Conservation (phyloP, 2,329 filamentous ascomycete species). For the Diaporthe vexans region DNA sequence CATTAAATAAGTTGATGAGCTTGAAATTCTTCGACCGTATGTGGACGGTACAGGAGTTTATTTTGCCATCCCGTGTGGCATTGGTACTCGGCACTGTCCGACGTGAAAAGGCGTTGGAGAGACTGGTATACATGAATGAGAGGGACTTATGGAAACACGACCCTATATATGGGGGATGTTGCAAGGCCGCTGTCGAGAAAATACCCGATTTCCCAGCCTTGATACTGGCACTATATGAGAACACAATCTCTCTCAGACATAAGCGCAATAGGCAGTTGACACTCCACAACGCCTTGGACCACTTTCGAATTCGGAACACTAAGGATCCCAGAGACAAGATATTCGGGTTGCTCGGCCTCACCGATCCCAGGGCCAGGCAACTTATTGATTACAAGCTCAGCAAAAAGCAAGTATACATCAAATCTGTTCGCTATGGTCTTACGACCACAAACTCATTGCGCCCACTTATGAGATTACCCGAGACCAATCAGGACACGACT, state of each 20-base stretch:
- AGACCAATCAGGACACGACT: neutral
- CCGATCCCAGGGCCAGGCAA: neutral
- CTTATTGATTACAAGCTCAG: neutral
- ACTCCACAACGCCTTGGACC: neutral
- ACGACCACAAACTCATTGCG: neutral
- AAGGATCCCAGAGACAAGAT: neutral
- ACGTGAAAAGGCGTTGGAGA: neutral
- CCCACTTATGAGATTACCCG: neutral
- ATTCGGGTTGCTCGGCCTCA: neutral
- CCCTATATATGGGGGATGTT: neutral
- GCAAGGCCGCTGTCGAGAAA: neutral
- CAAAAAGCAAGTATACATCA: neutral
- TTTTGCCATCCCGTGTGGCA: neutral
- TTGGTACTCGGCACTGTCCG: neutral
- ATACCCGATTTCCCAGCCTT: neutral
- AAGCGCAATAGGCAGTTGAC: neutral
- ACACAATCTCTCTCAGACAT: neutral
- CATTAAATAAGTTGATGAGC: neutral
- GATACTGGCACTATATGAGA: neutral
- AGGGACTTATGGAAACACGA: neutral
- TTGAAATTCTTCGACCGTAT: neutral
- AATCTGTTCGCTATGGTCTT: neutral
- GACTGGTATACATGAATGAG: neutral
- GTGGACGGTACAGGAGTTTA: conserved; percentile 3
- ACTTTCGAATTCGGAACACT: neutral